These are phyloP conservation scores for Boletus speciosus DNA, from an alignment of 768 basidiomycete species.

Conservation along the genomic window DNA sequence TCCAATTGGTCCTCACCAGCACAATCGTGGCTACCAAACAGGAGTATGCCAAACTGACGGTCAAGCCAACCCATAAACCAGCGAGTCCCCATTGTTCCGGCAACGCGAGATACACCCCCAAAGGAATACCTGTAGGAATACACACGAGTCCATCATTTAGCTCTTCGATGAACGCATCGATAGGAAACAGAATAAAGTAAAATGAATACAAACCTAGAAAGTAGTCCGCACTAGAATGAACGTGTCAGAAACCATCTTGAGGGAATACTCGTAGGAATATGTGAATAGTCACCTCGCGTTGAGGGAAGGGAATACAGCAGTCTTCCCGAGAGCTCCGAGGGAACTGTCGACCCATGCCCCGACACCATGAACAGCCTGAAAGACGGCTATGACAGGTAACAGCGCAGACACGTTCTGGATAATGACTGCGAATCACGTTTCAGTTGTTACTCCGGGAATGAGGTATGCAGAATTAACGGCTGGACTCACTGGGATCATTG, in stretches of 20 bases:
- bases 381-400: slow-evolving; percentile 42
- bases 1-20: slow-evolving; percentile 20
- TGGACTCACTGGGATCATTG: slow-evolving; percentile 40
- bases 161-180: not conserved
- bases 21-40: slow-evolving; percentile 19
- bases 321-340: slow-evolving; percentile 20
- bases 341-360: slow-evolving; percentile 20
- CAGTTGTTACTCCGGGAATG: not conserved
- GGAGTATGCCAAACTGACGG: slow-evolving; percentile 18
- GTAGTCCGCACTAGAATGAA: slow-evolving; percentile 16
- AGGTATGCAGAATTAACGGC: not conserved
- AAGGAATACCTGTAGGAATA: slow-evolving; percentile 29
- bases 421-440: slow-evolving; percentile 30
- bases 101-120: slow-evolving; percentile 25
- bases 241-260: not conserved
- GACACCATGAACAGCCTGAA: slow-evolving; percentile 21
- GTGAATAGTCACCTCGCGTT: slow-evolving; percentile 17
- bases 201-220: slow-evolving; percentile 29
- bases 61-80: slow-evolving; percentile 25
- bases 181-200: not conserved
- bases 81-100: slow-evolving; percentile 20
- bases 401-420: slow-evolving; percentile 46
- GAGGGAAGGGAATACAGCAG: slow-evolving; percentile 19
- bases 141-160: not conserved
- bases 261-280: not conserved